Conservation (phyloP, 495 filamentous ascomycete genomes). For the Copromyces sp. region DNA sequence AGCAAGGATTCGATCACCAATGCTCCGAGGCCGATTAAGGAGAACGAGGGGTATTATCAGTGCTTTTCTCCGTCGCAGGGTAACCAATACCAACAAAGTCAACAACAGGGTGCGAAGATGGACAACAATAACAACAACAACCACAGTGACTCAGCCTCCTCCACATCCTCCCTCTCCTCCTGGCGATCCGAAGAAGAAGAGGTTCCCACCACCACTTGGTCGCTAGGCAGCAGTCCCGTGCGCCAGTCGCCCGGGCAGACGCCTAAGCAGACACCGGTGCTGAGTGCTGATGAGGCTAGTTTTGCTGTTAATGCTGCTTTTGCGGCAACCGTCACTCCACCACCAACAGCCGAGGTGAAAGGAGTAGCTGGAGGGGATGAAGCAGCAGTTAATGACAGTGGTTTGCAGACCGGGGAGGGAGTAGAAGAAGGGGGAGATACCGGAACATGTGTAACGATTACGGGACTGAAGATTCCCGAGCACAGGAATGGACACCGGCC, state of each 20-base stretch:
- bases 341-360: no score
- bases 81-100: slow-evolving; percentile 10
- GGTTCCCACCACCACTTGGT: slow-evolving; percentile 33
- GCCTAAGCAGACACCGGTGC: slow-evolving; percentile 19
- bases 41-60: slow-evolving; percentile 44
- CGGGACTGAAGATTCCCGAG: not conserved
- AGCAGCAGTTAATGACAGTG: not conserved
- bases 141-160: slow-evolving; percentile 3
- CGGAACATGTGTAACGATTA: not conserved
- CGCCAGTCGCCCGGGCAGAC: slow-evolving; percentile 17
- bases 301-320: not conserved
- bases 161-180: not conserved
- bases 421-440: not conserved
- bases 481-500: slow-evolving; percentile 4
- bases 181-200: slow-evolving; percentile 24
- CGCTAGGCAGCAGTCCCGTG: slow-evolving; percentile 31
- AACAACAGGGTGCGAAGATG: slow-evolving; percentile 4
- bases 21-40: slow-evolving; percentile 34
- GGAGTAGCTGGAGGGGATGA: not conserved
- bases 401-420: not conserved
- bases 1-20: slow-evolving; percentile 39
- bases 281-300: slow-evolving; percentile 4
- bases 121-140: slow-evolving; percentile 6
- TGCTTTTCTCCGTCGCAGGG: slow-evolving; percentile 29
- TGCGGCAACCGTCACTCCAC: not conserved